These are phyloP conservation scores for Colletotrichum musae DNA, from an alignment of 2,329 filamentous ascomycete genomes.

Conservation along the genomic window DNA sequence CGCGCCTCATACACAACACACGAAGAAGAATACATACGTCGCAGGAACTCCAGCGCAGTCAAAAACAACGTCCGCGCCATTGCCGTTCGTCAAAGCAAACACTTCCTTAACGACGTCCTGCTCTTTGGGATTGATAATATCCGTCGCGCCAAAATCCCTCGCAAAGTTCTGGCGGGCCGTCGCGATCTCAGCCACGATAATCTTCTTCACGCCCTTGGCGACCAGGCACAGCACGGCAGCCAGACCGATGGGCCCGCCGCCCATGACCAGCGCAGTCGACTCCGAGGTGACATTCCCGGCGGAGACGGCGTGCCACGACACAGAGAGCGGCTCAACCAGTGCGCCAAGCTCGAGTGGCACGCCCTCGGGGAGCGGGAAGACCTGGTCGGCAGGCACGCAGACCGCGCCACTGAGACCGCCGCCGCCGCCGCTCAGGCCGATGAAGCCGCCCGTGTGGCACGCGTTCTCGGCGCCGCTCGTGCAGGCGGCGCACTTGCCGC, in stretches of 20 bases:
- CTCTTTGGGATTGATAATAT: slow-evolving; percentile 38
- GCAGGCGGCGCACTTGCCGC: slow-evolving; percentile 68
- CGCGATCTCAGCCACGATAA: slow-evolving; percentile 72
- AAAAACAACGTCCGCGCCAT: slow-evolving; percentile 43
- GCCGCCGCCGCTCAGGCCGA: slow-evolving; percentile 57
- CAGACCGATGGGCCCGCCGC: slow-evolving; percentile 75
- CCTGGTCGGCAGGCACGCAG: slow-evolving; percentile 61
- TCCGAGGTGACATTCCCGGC: slow-evolving; percentile 50
- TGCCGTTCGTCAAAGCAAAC: slow-evolving; percentile 40
- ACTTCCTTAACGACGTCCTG: slow-evolving; percentile 42
- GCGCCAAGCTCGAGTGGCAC: slow-evolving; percentile 68
- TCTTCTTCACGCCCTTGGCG: slow-evolving; percentile 64
- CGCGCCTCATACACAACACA: fast-evolving
- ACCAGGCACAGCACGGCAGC: slow-evolving; percentile 71
- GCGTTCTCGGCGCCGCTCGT: slow-evolving; percentile 52
- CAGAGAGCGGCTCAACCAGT: slow-evolving; percentile 73
- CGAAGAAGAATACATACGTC: slow-evolving; percentile 1
- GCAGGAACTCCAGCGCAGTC: slow-evolving; percentile 46
- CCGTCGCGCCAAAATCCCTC: slow-evolving; percentile 64
- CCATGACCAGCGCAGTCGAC: slow-evolving; percentile 68
- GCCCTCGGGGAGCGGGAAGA: slow-evolving; percentile 64
- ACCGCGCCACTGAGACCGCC: slow-evolving; percentile 69
- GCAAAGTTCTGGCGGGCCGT: slow-evolving; percentile 65
- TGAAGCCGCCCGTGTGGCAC: slow-evolving; percentile 60
- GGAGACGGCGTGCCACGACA: slow-evolving; percentile 74